These are phyloP conservation scores for Incumbomyces lentus DNA, from an alignment of 2,329 filamentous ascomycete genomes.

Conservation along the genomic window DNA sequence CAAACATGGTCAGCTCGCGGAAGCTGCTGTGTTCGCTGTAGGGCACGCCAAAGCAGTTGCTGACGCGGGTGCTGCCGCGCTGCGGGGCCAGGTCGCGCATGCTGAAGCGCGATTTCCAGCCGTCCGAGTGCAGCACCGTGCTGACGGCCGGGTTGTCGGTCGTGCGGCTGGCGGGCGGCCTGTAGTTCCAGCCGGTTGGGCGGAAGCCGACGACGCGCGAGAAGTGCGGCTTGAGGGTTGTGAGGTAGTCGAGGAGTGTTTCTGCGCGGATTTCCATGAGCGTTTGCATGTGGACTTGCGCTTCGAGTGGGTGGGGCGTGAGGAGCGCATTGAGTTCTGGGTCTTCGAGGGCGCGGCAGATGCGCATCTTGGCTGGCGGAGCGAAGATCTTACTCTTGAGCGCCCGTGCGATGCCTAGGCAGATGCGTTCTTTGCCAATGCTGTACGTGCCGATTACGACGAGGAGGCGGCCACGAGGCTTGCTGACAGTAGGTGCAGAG, in stretches of 20 bases:
- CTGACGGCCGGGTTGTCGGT: conserved; percentile 51
- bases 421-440: conserved; percentile 95
- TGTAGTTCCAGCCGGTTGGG: conserved; percentile 90
- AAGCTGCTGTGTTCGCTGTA: conserved; percentile 96
- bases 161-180: conserved; percentile 55
- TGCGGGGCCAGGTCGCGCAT: conserved; percentile 67
- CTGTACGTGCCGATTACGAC: conserved; percentile 95
- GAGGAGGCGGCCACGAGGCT: conserved; percentile 57
- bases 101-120: conserved; percentile 67
- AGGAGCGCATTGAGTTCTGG: conserved; percentile 66
- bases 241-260: conserved; percentile 79
- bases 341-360: conserved; percentile 77
- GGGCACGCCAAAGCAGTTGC: conserved; percentile 84
- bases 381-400: conserved; percentile 84
- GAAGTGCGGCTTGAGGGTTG: conserved; percentile 70
- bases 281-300: conserved; percentile 96
- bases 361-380: conserved; percentile 67
- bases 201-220: conserved; percentile 80
- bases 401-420: conserved; percentile 79
- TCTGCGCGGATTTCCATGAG: conserved; percentile 89
- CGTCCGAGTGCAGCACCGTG: conserved; percentile 53
- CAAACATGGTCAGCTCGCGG: conserved; percentile 84
- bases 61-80: conserved; percentile 69
- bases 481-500: conserved; percentile 16
- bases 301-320: conserved; percentile 68